These are phyloP conservation scores for Talaromyces adpressus DNA, from an alignment of 495 filamentous ascomycete species.

Conservation along the genomic window DNA sequence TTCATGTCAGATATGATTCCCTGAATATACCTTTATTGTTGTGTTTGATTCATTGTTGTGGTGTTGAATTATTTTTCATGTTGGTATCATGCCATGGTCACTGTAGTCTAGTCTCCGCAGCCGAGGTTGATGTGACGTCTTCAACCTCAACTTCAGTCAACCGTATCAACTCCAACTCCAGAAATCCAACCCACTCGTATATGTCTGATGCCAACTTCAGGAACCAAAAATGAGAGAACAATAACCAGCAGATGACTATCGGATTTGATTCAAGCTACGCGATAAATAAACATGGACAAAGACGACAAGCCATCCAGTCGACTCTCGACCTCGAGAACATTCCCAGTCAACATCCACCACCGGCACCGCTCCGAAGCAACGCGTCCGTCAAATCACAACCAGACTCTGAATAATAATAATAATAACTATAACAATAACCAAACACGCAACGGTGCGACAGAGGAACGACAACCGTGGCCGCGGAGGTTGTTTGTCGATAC, in stretches of 20 bases:
- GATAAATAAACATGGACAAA: not conserved
- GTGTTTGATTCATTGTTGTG: not conserved
- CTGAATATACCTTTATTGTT: not conserved
- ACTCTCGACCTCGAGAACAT: conserved; percentile 3
- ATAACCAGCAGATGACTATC: too few relatives aligned
- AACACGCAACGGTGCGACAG: not conserved
- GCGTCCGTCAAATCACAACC: not conserved
- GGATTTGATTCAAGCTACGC: too few relatives aligned
- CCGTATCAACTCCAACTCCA: not conserved
- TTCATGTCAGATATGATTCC: not conserved
- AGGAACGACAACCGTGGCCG: conserved; percentile 13
- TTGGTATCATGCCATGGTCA: not conserved
- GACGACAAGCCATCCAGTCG: conserved; percentile 1
- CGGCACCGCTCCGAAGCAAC: conserved; percentile 5
- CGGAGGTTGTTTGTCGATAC: conserved; percentile 18
- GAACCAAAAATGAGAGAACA: too few relatives aligned
- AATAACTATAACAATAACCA: not conserved
- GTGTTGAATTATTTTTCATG: not conserved
- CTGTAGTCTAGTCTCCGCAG: not conserved
- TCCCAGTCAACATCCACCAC: conserved; percentile 7
- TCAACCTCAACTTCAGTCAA: not conserved
- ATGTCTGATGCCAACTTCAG: too few relatives aligned
- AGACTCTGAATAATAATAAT: not conserved
- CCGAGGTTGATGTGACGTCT: not conserved
- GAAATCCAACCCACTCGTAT: too few relatives aligned